Percentiles rank a stretch among this genome's conserved stretches.
These are phyloP conservation scores for Orbilia quercus DNA, from an alignment of 2,329 filamentous ascomycete genomes.

Conservation along the genomic window DNA sequence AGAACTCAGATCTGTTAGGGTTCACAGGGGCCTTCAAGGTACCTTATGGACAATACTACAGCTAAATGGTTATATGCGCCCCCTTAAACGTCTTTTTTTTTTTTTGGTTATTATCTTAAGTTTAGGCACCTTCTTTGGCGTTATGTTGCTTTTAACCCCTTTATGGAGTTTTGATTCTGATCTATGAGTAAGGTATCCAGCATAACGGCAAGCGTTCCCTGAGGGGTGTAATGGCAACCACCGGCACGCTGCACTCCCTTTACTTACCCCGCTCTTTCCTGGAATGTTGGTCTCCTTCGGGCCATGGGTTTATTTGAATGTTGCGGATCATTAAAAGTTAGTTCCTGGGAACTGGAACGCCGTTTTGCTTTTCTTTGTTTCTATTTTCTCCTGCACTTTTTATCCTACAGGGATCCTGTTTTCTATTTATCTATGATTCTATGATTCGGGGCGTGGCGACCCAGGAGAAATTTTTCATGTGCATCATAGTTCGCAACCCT, in stretches of 20 bases:
- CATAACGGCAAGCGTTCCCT: not conserved
- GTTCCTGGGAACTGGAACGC: not conserved
- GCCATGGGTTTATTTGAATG: no score
- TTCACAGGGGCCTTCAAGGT: conserved; percentile 35
- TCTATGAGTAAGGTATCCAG: conserved; percentile 4
- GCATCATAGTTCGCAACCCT: no score
- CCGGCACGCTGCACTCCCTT: not conserved
- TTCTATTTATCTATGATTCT: no score
- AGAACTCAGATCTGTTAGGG: conserved; percentile 49
- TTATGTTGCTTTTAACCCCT: not conserved
- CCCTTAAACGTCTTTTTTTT: no score
- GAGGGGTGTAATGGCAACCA: not conserved
- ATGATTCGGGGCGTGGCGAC: no score
- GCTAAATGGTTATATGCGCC: conserved; percentile 5
- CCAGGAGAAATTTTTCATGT: no score
- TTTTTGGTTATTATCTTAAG: no score
- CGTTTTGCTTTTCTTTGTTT: no score
- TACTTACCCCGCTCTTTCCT: not conserved
- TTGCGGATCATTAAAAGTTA: not conserved
- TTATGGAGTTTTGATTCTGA: not conserved
- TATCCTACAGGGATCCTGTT: no score
- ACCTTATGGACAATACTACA: conserved; percentile 16
- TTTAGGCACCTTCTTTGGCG: conserved; percentile 23
- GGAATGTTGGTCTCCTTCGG: conserved; percentile 10
- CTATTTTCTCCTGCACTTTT: no score